Evolutionary conservation across 345 rosid genomes (phyloP).

Genomic region (Boechera retrofracta): DNA sequence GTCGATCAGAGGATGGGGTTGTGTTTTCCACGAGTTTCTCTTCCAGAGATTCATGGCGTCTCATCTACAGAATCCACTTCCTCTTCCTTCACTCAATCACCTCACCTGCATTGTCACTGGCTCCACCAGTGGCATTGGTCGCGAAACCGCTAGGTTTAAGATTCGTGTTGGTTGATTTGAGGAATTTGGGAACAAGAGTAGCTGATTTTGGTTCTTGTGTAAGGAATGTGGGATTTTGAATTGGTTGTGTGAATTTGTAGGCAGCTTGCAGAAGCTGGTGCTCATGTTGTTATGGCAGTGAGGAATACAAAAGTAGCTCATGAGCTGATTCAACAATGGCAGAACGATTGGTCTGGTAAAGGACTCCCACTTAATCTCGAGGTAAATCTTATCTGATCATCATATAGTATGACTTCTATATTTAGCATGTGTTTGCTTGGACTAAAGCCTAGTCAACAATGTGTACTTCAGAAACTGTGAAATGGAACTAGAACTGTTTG

Average conservation of each 20-base stretch:
- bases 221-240: background rate
- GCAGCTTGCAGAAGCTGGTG: constrained; percentile 92
- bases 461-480: background rate
- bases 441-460: constrained; percentile 10
- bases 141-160: constrained; percentile 65
- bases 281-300: constrained; percentile 95
- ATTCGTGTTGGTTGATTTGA: background rate
- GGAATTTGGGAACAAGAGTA: background rate
- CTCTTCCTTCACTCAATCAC: constrained; percentile 73
- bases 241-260: constrained; percentile 40
- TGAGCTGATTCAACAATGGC: constrained; percentile 81
- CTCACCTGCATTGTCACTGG: constrained; percentile 87
- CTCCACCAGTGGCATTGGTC: constrained; percentile 94
- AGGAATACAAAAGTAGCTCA: constrained; percentile 73
- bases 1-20: constrained; percentile 75
- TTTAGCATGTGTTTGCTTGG: constrained; percentile 12
- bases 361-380: constrained; percentile 81
- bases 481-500: background rate
- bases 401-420: background rate
- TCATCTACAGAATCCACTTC: constrained; percentile 71
- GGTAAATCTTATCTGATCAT: constrained; percentile 45
- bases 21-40: constrained; percentile 64
- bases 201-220: background rate
- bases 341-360: constrained; percentile 64
- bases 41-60: constrained; percentile 77